phyloP scores from a whole-genome alignment of 768 basidiomycete genomes.

The Lactifluus hygrophoroides region DNA sequence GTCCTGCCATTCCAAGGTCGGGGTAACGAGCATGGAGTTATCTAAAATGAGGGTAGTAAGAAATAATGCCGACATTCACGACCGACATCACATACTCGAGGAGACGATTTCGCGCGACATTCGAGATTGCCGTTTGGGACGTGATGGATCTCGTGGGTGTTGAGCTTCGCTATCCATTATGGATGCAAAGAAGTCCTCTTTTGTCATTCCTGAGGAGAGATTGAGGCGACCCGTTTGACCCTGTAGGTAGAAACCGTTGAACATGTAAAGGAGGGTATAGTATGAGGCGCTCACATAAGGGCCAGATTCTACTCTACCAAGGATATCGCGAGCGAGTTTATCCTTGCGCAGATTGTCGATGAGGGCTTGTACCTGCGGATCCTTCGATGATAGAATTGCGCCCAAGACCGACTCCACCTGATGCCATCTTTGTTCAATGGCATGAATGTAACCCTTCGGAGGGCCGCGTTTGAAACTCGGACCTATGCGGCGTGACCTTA shows the following conservation, averaged over 20 bases:
- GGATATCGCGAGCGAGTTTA: constrained; percentile 67
- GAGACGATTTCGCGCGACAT: constrained; percentile 76
- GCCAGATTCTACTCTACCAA: constrained; percentile 66
- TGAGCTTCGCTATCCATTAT: constrained; percentile 50
- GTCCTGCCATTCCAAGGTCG: constrained; percentile 75
- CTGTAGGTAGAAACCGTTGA: constrained; percentile 28
- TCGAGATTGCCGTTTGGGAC: constrained; percentile 64
- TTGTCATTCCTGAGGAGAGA: constrained; percentile 54
- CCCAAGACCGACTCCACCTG: constrained; percentile 88
- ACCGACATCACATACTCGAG: constrained; percentile 38
- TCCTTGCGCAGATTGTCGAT: constrained; percentile 61
- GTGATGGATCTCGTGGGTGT: constrained; percentile 43
- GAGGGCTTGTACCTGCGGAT: constrained; percentile 53
- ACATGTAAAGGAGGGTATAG: not conserved
- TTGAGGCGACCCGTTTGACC: constrained; percentile 59
- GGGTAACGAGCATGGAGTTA: constrained; percentile 49
- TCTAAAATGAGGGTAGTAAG: constrained; percentile 31
- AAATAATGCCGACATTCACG: not conserved
- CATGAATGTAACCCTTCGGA: constrained; percentile 87
- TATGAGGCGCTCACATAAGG: constrained; percentile 52
- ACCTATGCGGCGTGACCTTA: constrained; percentile 32
- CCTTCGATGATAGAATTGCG: constrained; percentile 64
- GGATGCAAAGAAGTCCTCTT: constrained; percentile 73
- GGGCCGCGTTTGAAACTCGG: constrained; percentile 79
- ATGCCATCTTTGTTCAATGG: constrained; percentile 87